A percentile compares a stretch with the other conserved stretches of the same genome.
Evolutionary conservation across 108 stramenopile species (phyloP).

Genomic region (Nannochloropsis oceanica): DNA sequence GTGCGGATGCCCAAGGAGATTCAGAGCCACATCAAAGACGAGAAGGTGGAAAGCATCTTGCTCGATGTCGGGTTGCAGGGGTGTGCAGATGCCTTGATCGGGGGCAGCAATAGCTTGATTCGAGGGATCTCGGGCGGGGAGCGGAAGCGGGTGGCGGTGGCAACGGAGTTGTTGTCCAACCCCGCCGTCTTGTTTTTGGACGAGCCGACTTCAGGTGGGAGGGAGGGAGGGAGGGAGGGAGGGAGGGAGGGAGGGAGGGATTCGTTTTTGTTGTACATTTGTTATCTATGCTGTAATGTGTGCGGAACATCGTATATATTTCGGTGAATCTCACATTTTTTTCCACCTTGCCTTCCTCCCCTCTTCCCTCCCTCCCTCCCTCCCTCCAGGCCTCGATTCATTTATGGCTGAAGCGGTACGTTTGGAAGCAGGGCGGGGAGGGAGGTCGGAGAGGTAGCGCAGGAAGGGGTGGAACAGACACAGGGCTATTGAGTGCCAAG

Average conservation of each 20-base stretch:
- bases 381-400: constrained; percentile 4
- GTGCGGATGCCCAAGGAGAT: constrained; percentile 3
- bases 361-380: neutral
- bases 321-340: no score
- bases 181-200: constrained; percentile 23
- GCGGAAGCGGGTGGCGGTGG: constrained; percentile 35
- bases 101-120: neutral
- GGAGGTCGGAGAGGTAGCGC: neutral
- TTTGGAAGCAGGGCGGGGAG: neutral
- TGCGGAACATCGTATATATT: neutral
- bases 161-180: constrained; percentile 25
- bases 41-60: neutral
- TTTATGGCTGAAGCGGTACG: constrained; percentile 26
- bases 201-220: constrained; percentile 29
- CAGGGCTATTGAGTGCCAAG: neutral
- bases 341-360: no score
- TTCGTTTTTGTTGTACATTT: neutral
- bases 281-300: neutral
- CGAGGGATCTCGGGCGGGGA: constrained; percentile 44
- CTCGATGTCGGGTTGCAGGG: neutral
- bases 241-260: neutral
- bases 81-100: neutral
- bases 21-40: neutral
- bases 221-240: neutral
- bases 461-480: neutral